A percentile compares a stretch with the other conserved stretches of the same genome.
These are phyloP conservation scores for Rubus parviflorus DNA, from an alignment of 306 rosid species.

Conservation along the genomic window DNA sequence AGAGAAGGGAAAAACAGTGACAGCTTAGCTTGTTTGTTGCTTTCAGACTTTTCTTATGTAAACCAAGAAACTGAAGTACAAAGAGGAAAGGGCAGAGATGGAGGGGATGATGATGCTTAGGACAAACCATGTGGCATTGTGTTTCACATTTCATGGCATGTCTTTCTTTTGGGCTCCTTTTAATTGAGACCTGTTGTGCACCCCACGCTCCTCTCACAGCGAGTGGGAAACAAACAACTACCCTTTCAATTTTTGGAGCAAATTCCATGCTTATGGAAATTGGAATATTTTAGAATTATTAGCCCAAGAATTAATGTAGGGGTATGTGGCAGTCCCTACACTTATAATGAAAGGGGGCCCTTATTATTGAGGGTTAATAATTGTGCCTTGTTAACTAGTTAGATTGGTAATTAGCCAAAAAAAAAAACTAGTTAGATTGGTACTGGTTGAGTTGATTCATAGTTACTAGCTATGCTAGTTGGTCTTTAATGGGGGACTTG, in stretches of 20 bases:
- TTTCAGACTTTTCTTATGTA: conserved; percentile 68
- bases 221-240: conserved; percentile 25
- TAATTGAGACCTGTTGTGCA: conserved; percentile 1
- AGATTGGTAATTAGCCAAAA: not conserved
- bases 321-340: not conserved
- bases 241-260: not conserved
- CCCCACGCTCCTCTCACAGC: conserved; percentile 35
- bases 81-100: conserved; percentile 35
- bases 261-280: not conserved
- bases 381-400: not conserved
- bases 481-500: not conserved
- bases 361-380: not conserved
- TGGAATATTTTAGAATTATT: not conserved
- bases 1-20: conserved; percentile 50
- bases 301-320: not conserved
- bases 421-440: too few species aligned
- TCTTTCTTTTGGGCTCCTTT: conserved; percentile 43
- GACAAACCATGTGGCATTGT: conserved; percentile 84
- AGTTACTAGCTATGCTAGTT: not conserved
- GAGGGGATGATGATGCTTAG: conserved; percentile 48
- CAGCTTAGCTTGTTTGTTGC: conserved; percentile 66
- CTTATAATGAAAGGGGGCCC: not conserved
- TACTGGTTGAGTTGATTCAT: not conserved
- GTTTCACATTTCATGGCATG: conserved; percentile 94
- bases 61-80: conserved; percentile 60